phyloP scores from a whole-genome alignment of 2,329 filamentous ascomycete species.

The Cylindrodendrum hubeiense region DNA sequence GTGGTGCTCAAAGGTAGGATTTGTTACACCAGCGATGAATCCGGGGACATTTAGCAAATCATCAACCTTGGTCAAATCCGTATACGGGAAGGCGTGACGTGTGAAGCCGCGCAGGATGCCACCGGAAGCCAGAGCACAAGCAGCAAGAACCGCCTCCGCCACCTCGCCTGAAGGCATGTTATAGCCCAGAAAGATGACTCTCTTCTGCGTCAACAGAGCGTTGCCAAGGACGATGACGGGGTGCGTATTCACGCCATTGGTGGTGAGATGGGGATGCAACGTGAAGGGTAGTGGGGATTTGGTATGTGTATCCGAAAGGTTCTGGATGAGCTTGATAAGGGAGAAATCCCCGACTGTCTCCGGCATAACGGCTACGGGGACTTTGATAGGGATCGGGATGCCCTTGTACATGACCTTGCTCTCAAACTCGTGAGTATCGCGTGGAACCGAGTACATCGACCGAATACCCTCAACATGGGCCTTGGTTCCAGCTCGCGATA shows the following conservation, averaged over 20 bases:
- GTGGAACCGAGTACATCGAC: constrained; percentile 80
- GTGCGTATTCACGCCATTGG: constrained; percentile 89
- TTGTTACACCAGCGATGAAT: constrained; percentile 97
- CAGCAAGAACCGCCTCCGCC: constrained; percentile 97
- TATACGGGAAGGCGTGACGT: constrained; percentile 96
- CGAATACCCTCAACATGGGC: constrained; percentile 70
- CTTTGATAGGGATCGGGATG: constrained; percentile 95
- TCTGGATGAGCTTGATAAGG: constrained; percentile 95
- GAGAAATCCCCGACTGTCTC: constrained; percentile 99
- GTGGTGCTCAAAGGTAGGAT: constrained; percentile 94
- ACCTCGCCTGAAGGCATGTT: constrained; percentile 96
- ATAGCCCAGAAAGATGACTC: constrained; percentile 95
- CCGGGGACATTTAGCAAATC: constrained; percentile 95
- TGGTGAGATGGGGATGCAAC: constrained; percentile 92
- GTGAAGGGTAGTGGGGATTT: constrained; percentile 87
- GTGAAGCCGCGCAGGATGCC: constrained; percentile 95
- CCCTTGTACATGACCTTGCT: constrained; percentile 96
- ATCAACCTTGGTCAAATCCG: constrained; percentile 97
- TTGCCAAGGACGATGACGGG: constrained; percentile 96
- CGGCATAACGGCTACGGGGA: constrained; percentile 91
- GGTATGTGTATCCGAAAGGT: constrained; percentile 86
- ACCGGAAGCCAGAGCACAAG: constrained; percentile 92
- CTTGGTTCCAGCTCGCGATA: constrained; percentile 73
- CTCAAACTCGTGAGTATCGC: constrained; percentile 98
- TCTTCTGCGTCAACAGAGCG: constrained; percentile 94